phyloP scores from a whole-genome alignment of 2,329 filamentous ascomycete genomes.

The Colletotrichum salicis region DNA sequence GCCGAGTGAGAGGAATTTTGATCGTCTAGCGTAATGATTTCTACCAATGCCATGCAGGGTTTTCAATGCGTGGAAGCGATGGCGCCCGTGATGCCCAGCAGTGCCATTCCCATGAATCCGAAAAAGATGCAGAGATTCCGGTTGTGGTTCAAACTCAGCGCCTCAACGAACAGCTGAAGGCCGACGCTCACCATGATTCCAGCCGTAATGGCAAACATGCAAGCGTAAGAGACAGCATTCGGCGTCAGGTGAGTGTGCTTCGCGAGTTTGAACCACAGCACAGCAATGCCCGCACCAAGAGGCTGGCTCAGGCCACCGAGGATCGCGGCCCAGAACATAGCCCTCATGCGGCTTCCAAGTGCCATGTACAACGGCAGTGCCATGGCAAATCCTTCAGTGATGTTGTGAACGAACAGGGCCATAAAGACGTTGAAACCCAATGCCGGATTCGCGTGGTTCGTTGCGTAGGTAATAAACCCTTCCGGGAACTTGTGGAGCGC shows the following conservation, averaged over 20 bases:
- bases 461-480: slow-evolving; percentile 90
- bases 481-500: slow-evolving; percentile 95
- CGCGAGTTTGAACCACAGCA: slow-evolving; percentile 84
- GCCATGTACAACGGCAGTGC: slow-evolving; percentile 93
- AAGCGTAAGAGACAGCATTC: slow-evolving; percentile 73
- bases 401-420: slow-evolving; percentile 97
- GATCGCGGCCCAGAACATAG: slow-evolving; percentile 85
- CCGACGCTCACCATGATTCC: slow-evolving; percentile 97
- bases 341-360: slow-evolving; percentile 79
- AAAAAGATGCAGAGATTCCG: slow-evolving; percentile 81
- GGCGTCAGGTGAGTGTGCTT: slow-evolving; percentile 59
- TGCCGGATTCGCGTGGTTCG: slow-evolving; percentile 91
- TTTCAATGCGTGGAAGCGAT: slow-evolving; percentile 34
- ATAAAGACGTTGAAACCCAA: slow-evolving; percentile 94
- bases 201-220: slow-evolving; percentile 87
- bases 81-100: slow-evolving; percentile 87
- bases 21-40: not conserved
- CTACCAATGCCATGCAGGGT: not conserved
- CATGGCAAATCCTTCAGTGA: slow-evolving; percentile 96
- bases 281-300: slow-evolving; percentile 84
- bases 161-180: slow-evolving; percentile 88
- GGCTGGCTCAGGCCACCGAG: slow-evolving; percentile 91
- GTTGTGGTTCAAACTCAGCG: slow-evolving; percentile 83
- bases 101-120: slow-evolving; percentile 86
- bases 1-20: not conserved